Base-by-base conservation (phyloP, 768 basidiomycete species). In the Leccinum variicolor region DNA sequence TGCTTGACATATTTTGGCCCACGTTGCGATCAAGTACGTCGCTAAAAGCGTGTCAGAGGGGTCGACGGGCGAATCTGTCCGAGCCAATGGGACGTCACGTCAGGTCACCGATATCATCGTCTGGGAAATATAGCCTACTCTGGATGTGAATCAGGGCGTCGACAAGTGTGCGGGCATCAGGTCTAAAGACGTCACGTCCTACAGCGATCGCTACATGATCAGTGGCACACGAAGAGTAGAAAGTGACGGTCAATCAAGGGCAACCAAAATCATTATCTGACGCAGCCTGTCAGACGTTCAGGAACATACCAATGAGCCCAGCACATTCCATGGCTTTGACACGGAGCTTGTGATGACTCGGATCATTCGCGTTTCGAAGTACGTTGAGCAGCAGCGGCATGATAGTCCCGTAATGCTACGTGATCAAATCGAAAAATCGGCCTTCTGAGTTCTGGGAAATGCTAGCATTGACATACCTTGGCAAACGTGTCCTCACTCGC, bases 251-350 rank as follows among this genome's bases (percentile, higher is more conserved):
- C 26, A 31, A 23, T 47, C 34, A n/a, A 23, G 23, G 36, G 47
- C 34, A 14, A 14, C 14, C 34, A 13, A 9, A 7, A 5, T 31
- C 9, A 29, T 34, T 14, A n/a, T 43, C 21, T n/a, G 25, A 28
- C 49, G 14, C 7, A 45, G 14, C 5, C 23, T n/a, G 19, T 50
- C 39, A 17, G n/a, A 33, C 17, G 13, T 47, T 33, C 47, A 56
- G 61, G 46, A 23, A 71, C 83, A 17, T 41, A 92, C 92, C 92
- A 59, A 92, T 88, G 21, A 93, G 75, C 8, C 90, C 90, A 0
- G 90, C 92, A 69, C 92, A 94, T 67, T 95, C 93, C 90, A 96
- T 94, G 1, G 91, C 90, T 67, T 94, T 92, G 41, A 85, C 81
- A 23, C 89, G 77, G 52, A 94, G 65, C 66, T 85, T 87, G 25